phyloP scores from a whole-genome alignment of 345 rosid genomes.

The Sapria himalayana region DNA sequence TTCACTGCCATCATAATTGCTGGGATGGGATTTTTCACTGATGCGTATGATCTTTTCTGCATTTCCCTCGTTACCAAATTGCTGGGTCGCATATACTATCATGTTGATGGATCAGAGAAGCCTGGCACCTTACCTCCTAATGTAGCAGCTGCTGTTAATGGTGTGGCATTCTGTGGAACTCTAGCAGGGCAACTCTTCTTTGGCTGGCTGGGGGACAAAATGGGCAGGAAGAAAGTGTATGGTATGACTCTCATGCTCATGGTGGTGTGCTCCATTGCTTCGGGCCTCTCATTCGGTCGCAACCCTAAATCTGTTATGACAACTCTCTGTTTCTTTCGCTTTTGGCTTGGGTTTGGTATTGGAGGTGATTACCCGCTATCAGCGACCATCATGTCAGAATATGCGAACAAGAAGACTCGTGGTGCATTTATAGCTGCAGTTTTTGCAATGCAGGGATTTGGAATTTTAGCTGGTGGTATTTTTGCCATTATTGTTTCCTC shows the following conservation, averaged over 20 bases:
- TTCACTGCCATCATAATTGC: constrained; percentile 61
- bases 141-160: constrained; percentile 54
- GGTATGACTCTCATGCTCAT: constrained; percentile 61
- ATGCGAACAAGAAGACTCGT: constrained; percentile 69
- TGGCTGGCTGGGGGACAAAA: constrained; percentile 68
- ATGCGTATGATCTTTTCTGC: constrained; percentile 67
- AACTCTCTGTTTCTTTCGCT: constrained; percentile 60
- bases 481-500: constrained; percentile 37
- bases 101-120: constrained; percentile 34
- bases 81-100: constrained; percentile 59
- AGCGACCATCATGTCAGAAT: constrained; percentile 72
- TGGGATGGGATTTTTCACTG: constrained; percentile 80
- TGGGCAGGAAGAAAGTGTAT: constrained; percentile 56
- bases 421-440: constrained; percentile 84
- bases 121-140: constrained; percentile 54
- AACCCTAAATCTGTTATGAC: constrained; percentile 26
- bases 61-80: constrained; percentile 65
- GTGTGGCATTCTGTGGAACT: constrained; percentile 56
- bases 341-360: constrained; percentile 75
- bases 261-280: constrained; percentile 43
- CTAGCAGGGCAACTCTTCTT: constrained; percentile 58
- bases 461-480: constrained; percentile 54
- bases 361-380: constrained; percentile 79
- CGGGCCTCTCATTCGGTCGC: constrained; percentile 45
- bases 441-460: constrained; percentile 90